Base-by-base conservation (phyloP, 164 flowering plant species). In the Echeveria elegans region DNA sequence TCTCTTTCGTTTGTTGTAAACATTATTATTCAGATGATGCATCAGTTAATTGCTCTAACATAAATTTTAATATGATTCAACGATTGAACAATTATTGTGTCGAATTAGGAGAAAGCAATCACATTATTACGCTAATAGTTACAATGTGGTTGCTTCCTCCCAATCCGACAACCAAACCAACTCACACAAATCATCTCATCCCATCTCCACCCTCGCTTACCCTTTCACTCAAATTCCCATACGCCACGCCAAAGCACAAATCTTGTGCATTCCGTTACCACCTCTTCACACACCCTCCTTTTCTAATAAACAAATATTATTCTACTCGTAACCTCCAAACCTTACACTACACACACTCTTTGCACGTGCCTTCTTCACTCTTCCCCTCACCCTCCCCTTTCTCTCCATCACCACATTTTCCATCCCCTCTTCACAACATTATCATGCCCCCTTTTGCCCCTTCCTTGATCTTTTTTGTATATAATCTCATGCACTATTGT, bases 351-450 rank as follows among this genome's bases (percentile, higher is more conserved):
- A 81, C 77, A n/a, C 79, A 34, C 71, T 75, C 81, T 76, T 78
- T 78, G 72, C 88, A 79, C 82, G 83, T 81, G 82, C 75, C n/a
- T 19, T 75, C 70, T 82, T 71, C 72, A 41, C 45, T 48, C 69
- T 69, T 60, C 65, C 30, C 43, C 66, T 62, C 59, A 26, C 23
- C 37, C 63, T 70, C 78, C 78, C 70, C 81, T 74, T 65, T 74
- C 80, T 71, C 76, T 73, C n/a, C 78, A 78, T n/a, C n/a, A n/a
- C n/a, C n/a, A n/a, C n/a, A n/a, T n/a, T n/a, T n/a, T n/a, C n/a
- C n/a, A n/a, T n/a, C n/a, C n/a, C n/a, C 75, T 68, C 80, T 67
- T 82, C 97, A 90, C 86, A 81, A 84, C 79, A 86, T 82, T 77
- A 81, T 80, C 88, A 80, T 87, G 90, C 72, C 29, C 72, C 37